These are phyloP conservation scores for Roridomyces roridus DNA, from an alignment of 768 basidiomycete species.

Conservation along the genomic window DNA sequence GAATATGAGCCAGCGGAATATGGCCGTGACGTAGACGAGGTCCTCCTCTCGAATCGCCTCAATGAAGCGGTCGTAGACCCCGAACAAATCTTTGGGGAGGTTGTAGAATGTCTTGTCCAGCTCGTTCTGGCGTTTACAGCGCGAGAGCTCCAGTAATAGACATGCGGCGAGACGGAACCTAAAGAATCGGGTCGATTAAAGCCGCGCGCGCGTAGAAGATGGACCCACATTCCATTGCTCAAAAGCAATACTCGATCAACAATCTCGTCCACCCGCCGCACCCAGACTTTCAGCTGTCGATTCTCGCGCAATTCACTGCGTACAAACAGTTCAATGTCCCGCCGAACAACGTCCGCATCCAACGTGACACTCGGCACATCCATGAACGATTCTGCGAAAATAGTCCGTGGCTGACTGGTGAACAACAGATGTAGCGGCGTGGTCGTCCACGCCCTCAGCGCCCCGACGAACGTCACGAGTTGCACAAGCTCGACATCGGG, in stretches of 20 bases:
- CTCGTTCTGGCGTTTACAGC: slow-evolving; percentile 3
- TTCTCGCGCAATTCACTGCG: neutral
- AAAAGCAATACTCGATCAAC: neutral
- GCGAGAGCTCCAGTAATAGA: neutral
- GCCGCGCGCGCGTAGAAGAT: neutral
- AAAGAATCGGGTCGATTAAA: neutral
- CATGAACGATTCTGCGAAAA: neutral
- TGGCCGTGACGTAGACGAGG: neutral
- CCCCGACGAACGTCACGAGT: neutral
- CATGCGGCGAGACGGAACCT: slow-evolving; percentile 6
- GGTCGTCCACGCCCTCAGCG: neutral
- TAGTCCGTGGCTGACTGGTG: slow-evolving; percentile 3
- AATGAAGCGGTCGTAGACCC: slow-evolving; percentile 13
- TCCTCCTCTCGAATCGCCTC: neutral
- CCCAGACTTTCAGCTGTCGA: neutral
- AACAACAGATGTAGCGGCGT: slow-evolving; percentile 5
- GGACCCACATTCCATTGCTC: slow-evolving; percentile 10
- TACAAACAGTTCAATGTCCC: slow-evolving; percentile 1
- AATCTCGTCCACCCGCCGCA: neutral
- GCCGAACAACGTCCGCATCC: neutral
- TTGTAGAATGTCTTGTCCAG: slow-evolving; percentile 2
- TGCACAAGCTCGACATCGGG: neutral
- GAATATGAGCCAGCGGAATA: neutral
- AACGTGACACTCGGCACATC: neutral
- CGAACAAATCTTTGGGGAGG: slow-evolving; percentile 9